Conservation (phyloP, 495 filamentous ascomycete genomes). For the Penicillium maclennaniae region DNA sequence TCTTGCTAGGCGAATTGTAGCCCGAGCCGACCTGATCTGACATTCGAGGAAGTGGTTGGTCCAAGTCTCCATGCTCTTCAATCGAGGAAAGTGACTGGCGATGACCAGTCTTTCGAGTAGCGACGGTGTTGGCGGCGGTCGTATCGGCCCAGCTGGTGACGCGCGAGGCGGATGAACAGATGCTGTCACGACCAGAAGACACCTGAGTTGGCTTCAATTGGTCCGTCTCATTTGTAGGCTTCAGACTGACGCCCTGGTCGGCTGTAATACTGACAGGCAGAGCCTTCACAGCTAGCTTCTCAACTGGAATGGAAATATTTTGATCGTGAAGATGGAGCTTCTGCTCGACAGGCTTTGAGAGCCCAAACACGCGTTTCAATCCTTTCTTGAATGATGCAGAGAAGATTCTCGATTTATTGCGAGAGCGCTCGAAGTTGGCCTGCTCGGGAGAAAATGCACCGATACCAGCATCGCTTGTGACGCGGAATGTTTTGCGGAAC, state of each 20-base stretch:
- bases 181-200: constrained; percentile 43
- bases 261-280: not conserved
- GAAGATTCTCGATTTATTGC: constrained; percentile 53
- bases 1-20: constrained; percentile 1
- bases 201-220: constrained; percentile 8
- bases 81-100: constrained; percentile 62
- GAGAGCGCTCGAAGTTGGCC: constrained; percentile 31
- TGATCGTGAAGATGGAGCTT: not conserved
- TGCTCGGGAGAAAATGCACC: constrained; percentile 24
- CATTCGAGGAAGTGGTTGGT: constrained; percentile 28
- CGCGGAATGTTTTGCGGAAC: constrained; percentile 60
- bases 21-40: constrained; percentile 4
- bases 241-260: not conserved
- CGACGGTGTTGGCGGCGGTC: constrained; percentile 47
- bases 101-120: constrained; percentile 36
- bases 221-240: not conserved
- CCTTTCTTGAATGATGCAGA: constrained; percentile 60
- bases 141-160: constrained; percentile 77
- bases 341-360: constrained; percentile 39
- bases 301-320: not conserved
- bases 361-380: constrained; percentile 55
- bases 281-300: not conserved
- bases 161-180: constrained; percentile 57
- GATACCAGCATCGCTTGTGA: constrained; percentile 37
- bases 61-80: constrained; percentile 55